Evolutionary conservation across 2,329 filamentous ascomycete genomes (phyloP), one percentile per base, ranked within the genome.

Genomic region (Ophiostoma pallidulum): DNA sequence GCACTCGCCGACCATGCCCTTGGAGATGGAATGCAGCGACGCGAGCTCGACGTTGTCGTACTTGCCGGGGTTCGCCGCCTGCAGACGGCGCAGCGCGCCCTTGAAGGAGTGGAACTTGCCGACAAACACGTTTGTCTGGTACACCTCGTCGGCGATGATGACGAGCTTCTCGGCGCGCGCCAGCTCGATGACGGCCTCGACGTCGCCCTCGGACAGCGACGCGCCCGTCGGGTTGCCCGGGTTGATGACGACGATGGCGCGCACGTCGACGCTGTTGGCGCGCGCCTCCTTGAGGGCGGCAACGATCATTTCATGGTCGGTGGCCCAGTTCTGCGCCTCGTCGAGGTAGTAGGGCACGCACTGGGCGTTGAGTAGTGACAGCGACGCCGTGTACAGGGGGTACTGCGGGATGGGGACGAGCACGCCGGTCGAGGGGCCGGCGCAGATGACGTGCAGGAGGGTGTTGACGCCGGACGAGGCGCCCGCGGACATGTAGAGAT

Each of bases 1-100:
- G 65, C 92, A 98, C 73, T 98, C 92, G 62, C 92, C 92, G 8
- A 96, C 86, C 90, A 98, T 97, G 60, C 92, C 92, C 78, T 98
- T 98, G 63, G 88, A 95, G 48, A 94, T 77, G 59, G 84, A 91
- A 75, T 98, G 91, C 56, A 98, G 74, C 45, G 88, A 95, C 41
- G 84, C 91, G 49, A 98, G 79, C 71, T 97, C 90, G 51, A 98
- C 73, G 57, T 78, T 65, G 66, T 94, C 86, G 69, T 88, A 97
- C 64, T 80, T 82, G 60, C 80, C 85, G 1, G 84, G 78, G 38
- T 74, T 67, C 62, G 83, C 77, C 64, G 83, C 73, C 66, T 97
- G 91, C 59, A 97, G 71, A 57, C 84, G 75, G 54, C 90, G 80
- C 43, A 98, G 78, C 35, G 84, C 81, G 59, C 85, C 81, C 73